Evolutionary conservation across 2,329 filamentous ascomycete genomes (phyloP).

Genomic region (Pseudogymnoascus sp.): DNA sequence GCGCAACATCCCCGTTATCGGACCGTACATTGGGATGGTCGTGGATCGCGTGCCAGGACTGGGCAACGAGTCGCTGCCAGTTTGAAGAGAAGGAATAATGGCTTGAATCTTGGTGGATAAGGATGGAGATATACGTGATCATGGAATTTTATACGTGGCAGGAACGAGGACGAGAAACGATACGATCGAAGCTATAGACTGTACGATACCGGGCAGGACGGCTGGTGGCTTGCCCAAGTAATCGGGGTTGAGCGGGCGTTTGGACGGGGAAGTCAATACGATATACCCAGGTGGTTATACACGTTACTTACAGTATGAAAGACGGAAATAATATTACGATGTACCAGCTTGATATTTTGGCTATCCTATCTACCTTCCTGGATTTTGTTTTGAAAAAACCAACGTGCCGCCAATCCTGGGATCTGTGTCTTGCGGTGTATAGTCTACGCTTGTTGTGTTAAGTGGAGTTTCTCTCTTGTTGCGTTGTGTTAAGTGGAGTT

Average conservation of each 20-base stretch:
- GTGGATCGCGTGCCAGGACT: constrained; percentile 65
- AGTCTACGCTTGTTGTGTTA: not conserved
- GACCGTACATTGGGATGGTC: constrained; percentile 70
- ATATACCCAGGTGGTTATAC: constrained; percentile 9
- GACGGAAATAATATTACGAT: constrained; percentile 9
- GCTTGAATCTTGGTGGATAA: not conserved
- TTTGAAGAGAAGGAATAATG: constrained; percentile 39
- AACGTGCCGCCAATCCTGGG: not conserved
- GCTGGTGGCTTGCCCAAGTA: not conserved
- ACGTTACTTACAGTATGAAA: not conserved
- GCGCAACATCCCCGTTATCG: constrained; percentile 74
- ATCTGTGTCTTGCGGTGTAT: not conserved
- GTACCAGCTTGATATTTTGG: constrained; percentile 7
- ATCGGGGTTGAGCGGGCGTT: not conserved
- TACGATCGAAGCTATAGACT: constrained; percentile 8
- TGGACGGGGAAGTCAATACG: constrained; percentile 5
- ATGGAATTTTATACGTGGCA: constrained; percentile 4
- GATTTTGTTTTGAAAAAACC: not conserved
- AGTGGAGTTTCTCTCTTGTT: not conserved
- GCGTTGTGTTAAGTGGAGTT: not conserved
- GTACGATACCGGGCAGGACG: not conserved
- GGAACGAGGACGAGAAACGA: constrained; percentile 1
- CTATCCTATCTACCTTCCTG: not conserved
- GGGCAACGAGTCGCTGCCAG: constrained; percentile 69
- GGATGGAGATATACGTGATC: not conserved